Evolutionary conservation across 2,329 filamentous ascomycete species (phyloP).

Genomic region (Tolypocladium ovalisporum): DNA sequence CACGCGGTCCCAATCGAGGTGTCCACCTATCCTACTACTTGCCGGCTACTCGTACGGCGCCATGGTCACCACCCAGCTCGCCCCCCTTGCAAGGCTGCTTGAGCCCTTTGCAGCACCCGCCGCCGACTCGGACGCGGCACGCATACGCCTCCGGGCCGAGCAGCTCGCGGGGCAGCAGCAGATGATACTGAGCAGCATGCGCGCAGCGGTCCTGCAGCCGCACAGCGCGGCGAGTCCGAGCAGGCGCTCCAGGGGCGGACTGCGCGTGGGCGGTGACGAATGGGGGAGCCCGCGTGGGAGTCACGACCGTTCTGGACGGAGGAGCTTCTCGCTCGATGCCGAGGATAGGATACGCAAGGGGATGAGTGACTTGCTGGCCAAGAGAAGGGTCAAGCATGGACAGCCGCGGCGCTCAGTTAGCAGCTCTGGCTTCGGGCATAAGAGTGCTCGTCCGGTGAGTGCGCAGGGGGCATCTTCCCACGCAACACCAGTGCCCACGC

Average conservation of each 20-base stretch:
- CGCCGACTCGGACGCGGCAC: constrained; percentile 47
- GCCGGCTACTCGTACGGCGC: constrained; percentile 89
- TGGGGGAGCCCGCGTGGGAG: constrained; percentile 27
- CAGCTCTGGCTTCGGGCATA: background rate
- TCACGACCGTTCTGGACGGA: constrained; percentile 20
- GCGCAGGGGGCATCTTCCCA: background rate
- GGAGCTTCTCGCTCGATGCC: constrained; percentile 27
- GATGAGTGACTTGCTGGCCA: constrained; percentile 35
- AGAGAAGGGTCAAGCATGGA: constrained; percentile 18
- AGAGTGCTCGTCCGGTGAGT: background rate
- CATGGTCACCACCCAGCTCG: constrained; percentile 65
- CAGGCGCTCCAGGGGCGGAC: constrained; percentile 19
- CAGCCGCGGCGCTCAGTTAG: background rate
- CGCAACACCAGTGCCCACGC: background rate
- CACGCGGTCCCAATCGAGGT: background rate
- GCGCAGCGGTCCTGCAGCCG: constrained; percentile 17
- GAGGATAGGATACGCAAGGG: constrained; percentile 37
- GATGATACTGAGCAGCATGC: constrained; percentile 27
- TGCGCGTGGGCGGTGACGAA: constrained; percentile 41
- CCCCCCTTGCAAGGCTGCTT: constrained; percentile 49
- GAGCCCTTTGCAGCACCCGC: constrained; percentile 42
- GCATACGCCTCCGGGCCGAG: constrained; percentile 60
- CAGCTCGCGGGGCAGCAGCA: constrained; percentile 56
- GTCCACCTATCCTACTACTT: constrained; percentile 40
- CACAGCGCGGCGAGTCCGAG: constrained; percentile 12